Base-by-base conservation (phyloP, 805 yeast genomes). In the Cyberlindnera galapagoensis region DNA sequence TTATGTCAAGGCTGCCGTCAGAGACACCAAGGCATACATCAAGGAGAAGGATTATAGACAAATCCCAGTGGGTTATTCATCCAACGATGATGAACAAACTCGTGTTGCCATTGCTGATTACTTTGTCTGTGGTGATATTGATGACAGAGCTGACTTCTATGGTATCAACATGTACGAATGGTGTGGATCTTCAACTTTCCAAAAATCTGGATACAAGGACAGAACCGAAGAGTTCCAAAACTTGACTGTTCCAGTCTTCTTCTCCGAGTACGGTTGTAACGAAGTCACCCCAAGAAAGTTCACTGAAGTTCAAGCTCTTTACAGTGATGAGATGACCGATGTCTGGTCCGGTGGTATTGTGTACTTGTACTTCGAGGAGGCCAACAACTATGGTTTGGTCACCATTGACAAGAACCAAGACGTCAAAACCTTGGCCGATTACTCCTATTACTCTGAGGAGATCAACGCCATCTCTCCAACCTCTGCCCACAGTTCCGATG, bases 301-400 rank as follows among this genome's bases (percentile, higher is more conserved):
- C 71, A 65, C 74, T 36, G 90, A 81, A 61, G 82, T 82, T 44
- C 72, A 62, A 26, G 67, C 86, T 38, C 51, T 82, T 24, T 82
- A 70, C 62, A 64, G 78, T 43, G 54, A 56, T 31, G 65, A 80
- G 24, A 82, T 82, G 94, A 80, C 87, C 43, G 80, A 69, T 56
- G 80, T 80, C 39, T 82, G 90, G 92, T 81, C 90, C 31, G 90
- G 94, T 63, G 94, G 90, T 72, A 81, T 82, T 52, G 90, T 81
- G 34, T 82, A 80, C 66, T 76, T 81, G 88, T 82, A 81, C 64
- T 82, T 74, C 62, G 70, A 82, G 64, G 90, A 82, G 65, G 63
- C 62, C 35, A 81, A 81, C 63, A 58, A 80, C 49, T 81, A 80
- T 52, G 90, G 94, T 64, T 69, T 81, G 53, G 88, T 81, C 33